A percentile compares a stretch with the other conserved stretches of the same genome.
These are phyloP conservation scores for Eurotiales sp. DNA, from an alignment of 2,329 filamentous ascomycete genomes.

Conservation along the genomic window DNA sequence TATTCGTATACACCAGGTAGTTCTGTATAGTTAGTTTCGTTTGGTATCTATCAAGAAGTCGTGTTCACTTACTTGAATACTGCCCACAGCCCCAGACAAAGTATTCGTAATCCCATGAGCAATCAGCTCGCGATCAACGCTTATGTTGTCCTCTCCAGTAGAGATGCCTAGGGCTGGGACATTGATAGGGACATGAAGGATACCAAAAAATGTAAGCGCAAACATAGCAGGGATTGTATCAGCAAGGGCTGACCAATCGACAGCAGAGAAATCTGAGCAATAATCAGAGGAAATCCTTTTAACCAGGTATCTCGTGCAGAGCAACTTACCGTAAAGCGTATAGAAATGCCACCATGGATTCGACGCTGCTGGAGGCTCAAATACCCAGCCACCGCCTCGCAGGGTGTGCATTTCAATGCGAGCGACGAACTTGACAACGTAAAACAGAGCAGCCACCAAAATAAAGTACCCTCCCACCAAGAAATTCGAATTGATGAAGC, in stretches of 20 bases:
- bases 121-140: slow-evolving; percentile 85
- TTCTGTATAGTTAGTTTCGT: slow-evolving; percentile 55
- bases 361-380: slow-evolving; percentile 74
- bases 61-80: slow-evolving; percentile 59
- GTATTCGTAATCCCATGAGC: slow-evolving; percentile 93
- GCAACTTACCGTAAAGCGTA: slow-evolving; percentile 78
- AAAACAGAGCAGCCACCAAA: slow-evolving; percentile 63
- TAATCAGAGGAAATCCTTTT: not conserved
- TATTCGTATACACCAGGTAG: slow-evolving; percentile 97
- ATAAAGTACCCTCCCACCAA: slow-evolving; percentile 86
- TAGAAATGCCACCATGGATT: slow-evolving; percentile 99
- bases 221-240: slow-evolving; percentile 92
- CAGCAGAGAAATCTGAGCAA: slow-evolving; percentile 66
- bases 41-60: not conserved
- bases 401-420: slow-evolving; percentile 64
- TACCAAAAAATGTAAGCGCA: slow-evolving; percentile 93
- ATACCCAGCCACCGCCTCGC: slow-evolving; percentile 80
- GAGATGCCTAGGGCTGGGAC: slow-evolving; percentile 89
- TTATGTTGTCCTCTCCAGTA: slow-evolving; percentile 85
- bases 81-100: slow-evolving; percentile 78
- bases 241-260: slow-evolving; percentile 78
- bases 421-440: slow-evolving; percentile 48
- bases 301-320: not conserved
- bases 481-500: slow-evolving; percentile 74
- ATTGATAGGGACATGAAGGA: slow-evolving; percentile 96